Percentiles rank a stretch among this genome's conserved stretches.
Conservation (phyloP, 2,329 filamentous ascomycete genomes). For the Penicillium sp. region DNA sequence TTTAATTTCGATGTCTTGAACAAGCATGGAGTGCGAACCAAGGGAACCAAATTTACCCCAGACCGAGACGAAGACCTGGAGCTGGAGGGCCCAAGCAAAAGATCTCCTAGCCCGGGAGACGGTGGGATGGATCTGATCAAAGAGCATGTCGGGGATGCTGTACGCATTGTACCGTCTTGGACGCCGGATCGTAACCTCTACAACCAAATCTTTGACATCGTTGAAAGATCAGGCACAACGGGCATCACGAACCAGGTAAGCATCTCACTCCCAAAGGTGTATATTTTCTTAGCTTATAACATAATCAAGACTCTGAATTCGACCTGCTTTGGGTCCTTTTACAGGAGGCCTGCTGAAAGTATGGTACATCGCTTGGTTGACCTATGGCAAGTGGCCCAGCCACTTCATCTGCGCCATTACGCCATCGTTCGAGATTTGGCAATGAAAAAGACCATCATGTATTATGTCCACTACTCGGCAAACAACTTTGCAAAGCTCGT, state of each 20-base stretch:
- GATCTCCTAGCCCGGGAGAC: constrained; percentile 8
- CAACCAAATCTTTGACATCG: constrained; percentile 52
- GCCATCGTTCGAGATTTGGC: constrained; percentile 55
- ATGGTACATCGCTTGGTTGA: constrained; percentile 53
- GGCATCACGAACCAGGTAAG: constrained; percentile 51
- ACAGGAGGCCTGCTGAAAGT: constrained; percentile 54
- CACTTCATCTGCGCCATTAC: constrained; percentile 55
- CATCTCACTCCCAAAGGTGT: neutral
- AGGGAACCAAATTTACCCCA: neutral
- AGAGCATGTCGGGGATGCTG: constrained; percentile 27
- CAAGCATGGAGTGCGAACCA: constrained; percentile 21
- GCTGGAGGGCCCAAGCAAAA: constrained; percentile 22
- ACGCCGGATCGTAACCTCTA: constrained; percentile 50
- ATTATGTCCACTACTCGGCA: constrained; percentile 56
- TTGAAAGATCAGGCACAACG: constrained; percentile 44
- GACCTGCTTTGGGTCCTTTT: constrained; percentile 49
- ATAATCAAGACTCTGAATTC: constrained; percentile 38
- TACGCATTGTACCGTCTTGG: constrained; percentile 51
- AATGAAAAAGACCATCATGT: constrained; percentile 45
- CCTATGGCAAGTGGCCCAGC: constrained; percentile 58
- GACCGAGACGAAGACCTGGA: constrained; percentile 25
- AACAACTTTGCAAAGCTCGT: constrained; percentile 54
- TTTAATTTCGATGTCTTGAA: constrained; percentile 28
- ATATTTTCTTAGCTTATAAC: neutral
- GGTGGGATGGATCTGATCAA: constrained; percentile 19